Base-by-base conservation (phyloP, 2,329 filamentous ascomycete species). In the Neopestalotiopsis rosae region DNA sequence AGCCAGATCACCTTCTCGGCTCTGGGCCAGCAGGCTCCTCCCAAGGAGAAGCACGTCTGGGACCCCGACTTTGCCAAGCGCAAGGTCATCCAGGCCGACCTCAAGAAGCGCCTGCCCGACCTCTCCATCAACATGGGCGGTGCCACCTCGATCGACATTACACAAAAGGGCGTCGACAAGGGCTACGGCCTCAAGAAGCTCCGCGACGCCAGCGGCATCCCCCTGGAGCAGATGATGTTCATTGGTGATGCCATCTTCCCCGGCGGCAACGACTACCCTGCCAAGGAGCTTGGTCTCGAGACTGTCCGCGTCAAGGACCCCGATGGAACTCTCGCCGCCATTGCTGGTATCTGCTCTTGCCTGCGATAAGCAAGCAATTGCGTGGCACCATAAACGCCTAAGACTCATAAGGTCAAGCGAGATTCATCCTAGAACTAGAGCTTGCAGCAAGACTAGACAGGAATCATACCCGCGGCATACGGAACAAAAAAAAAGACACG, bases 1-100 rank as follows among this genome's bases (percentile, higher is more conserved):
- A 80, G 78, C 71, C 80, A 82, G 73, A 81, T 82, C 66, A 82
- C 80, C 13, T 81, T 82, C 71, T 82, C 80, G 1, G 80, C 80
- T 1, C 79, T 82, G 1, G 81, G 81, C 57, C 81, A 82, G 72
- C 69, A 80, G 69, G 79, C 81, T 6, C 80, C 81, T n/a, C 72
- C 80, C 9, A 49, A 58, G 6, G 78, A 72, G 13, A 82, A 82
- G 71, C 73, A 80, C 71, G 65, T 67, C 30, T 82, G 81, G 80
- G 81, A 82, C 65, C 78, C 80, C 1, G 76, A 81, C 66, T 81
- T 81, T 68, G 78, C 75, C 32, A 82, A 82, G 73, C 79, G 80
- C 45, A 78, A 77, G 65, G 74, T 80, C 42, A 80, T 82, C 34
- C 80, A 81, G 71, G 73, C 73, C 4, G 80, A 82, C 68, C 71